A percentile compares a stretch with the other conserved stretches of the same genome.
phyloP scores from a whole-genome alignment of 2,329 filamentous ascomycete species.

The Phialocephala subalpina region DNA sequence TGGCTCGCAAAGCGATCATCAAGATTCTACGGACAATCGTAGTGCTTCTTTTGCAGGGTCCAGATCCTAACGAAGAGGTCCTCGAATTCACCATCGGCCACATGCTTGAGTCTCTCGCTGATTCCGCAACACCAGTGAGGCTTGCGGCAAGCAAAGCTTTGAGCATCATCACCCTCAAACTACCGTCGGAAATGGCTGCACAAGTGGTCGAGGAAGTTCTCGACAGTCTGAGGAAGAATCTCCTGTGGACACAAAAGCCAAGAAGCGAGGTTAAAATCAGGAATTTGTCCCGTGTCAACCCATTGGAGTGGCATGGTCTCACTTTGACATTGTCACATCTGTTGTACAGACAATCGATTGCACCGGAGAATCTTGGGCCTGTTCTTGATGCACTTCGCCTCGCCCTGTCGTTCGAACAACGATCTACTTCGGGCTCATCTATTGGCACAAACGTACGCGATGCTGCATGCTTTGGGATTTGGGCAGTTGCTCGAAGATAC shows the following conservation, averaged over 20 bases:
- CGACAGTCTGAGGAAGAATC: conserved; percentile 68
- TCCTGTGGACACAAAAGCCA: conserved; percentile 59
- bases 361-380: conserved; percentile 71
- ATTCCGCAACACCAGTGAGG: conserved; percentile 90
- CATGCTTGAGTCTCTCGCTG: conserved; percentile 78
- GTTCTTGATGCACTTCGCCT: conserved; percentile 81
- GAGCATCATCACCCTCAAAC: conserved; percentile 82
- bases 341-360: conserved; percentile 84
- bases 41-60: conserved; percentile 58
- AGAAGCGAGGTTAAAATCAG: not conserved
- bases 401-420: conserved; percentile 88
- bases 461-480: conserved; percentile 95
- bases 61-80: conserved; percentile 51
- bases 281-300: conserved; percentile 75
- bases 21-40: conserved; percentile 84
- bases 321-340: conserved; percentile 88
- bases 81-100: conserved; percentile 85
- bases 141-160: conserved; percentile 92
- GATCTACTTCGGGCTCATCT: conserved; percentile 83
- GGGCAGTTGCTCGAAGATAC: conserved; percentile 90
- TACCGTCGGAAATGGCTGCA: conserved; percentile 81
- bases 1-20: conserved; percentile 82
- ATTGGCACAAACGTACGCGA: conserved; percentile 92
- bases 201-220: conserved; percentile 90
- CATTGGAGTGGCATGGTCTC: conserved; percentile 90